Percentiles rank a stretch among this genome's conserved stretches.
Evolutionary conservation across 2,329 filamentous ascomycete genomes (phyloP).

Genomic region (Claviceps capensis): DNA sequence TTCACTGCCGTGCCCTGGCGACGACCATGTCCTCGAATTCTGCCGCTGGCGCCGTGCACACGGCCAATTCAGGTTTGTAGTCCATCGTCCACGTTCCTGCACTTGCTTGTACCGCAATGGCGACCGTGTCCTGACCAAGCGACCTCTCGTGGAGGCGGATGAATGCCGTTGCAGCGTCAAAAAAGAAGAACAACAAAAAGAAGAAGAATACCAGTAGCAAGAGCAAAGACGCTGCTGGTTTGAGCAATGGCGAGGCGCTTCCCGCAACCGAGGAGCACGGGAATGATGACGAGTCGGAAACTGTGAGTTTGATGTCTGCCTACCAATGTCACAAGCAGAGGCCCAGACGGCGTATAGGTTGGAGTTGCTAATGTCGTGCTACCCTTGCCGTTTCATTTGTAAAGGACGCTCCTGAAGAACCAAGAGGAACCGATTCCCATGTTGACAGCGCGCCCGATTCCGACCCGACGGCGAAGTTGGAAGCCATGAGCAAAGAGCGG

Average conservation of each 20-base stretch:
- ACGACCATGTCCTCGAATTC: constrained; percentile 27
- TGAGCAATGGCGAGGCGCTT: constrained; percentile 19
- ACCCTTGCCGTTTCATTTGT: not conserved
- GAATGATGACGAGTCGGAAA: constrained; percentile 30
- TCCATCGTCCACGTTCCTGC: constrained; percentile 6
- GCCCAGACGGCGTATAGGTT: not conserved
- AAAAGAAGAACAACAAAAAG: constrained; percentile 47
- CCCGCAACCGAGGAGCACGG: constrained; percentile 25
- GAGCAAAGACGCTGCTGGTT: constrained; percentile 26
- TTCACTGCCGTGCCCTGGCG: constrained; percentile 4
- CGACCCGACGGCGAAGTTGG: constrained; percentile 42
- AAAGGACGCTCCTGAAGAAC: constrained; percentile 17
- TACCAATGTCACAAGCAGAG: not conserved
- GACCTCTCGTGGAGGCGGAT: constrained; percentile 3
- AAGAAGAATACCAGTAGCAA: constrained; percentile 41
- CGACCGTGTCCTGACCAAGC: constrained; percentile 18
- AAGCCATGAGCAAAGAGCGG: constrained; percentile 69
- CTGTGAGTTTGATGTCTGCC: constrained; percentile 1
- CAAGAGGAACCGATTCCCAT: constrained; percentile 8
- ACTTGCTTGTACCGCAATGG: constrained; percentile 1
- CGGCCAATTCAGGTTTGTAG: constrained; percentile 23
- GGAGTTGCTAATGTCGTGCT: constrained; percentile 6
- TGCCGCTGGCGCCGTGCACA: constrained; percentile 21
- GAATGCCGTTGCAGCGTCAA: constrained; percentile 22
- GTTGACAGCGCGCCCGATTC: constrained; percentile 22